Evolutionary conservation across 257 asterid species (phyloP), one percentile per base, ranked within the genome.

Genomic region (Scutellaria baicalensis): DNA sequence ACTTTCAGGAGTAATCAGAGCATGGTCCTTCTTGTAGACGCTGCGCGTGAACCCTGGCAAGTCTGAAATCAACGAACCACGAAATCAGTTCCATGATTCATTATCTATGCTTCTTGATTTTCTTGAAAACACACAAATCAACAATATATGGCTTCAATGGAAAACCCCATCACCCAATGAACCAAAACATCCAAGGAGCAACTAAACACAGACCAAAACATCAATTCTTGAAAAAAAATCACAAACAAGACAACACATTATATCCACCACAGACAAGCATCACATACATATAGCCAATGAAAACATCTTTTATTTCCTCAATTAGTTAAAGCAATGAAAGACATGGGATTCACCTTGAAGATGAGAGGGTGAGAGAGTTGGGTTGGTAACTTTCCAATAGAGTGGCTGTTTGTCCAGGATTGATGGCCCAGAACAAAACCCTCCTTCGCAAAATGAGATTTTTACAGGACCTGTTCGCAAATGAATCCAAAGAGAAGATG

Each of bases 21-120:
- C 96, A 86, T 94, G 99, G 78, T 89, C 93, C 61, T 74, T 78
- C 69, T 72, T 88, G 82, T 87, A 87, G 51, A 89, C 95, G 39
- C 99, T 94, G 54, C 99, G 95, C 1, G 99, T 94, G 69, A 91
- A 94, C 20, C 96, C 97, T 1, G 97, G 96, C 80, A 91, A 89
- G 80, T 94, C 97, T 93, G 83, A 13, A 73, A 72, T 75, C 52
- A 69, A 60, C n/a, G 1, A 73, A 66, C 49, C 44, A 40, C 70
- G 52, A 65, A 43, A 70, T 62, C 57, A 72, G 8, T 40, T 42
- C 17, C 16, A 58, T 59, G 16, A 36, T 59, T 1, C 10, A 59
- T 8, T 36, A 13, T 3, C 38, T 16, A 27, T 14, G 31, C 6
- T 12, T 4, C 5, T 63, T 44, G 12, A 10, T 21, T 6, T 43